Evolutionary conservation across 805 yeast genomes (phyloP), one percentile per base, ranked within the genome.

Genomic region (Schizosaccharomyces osmophilus): DNA sequence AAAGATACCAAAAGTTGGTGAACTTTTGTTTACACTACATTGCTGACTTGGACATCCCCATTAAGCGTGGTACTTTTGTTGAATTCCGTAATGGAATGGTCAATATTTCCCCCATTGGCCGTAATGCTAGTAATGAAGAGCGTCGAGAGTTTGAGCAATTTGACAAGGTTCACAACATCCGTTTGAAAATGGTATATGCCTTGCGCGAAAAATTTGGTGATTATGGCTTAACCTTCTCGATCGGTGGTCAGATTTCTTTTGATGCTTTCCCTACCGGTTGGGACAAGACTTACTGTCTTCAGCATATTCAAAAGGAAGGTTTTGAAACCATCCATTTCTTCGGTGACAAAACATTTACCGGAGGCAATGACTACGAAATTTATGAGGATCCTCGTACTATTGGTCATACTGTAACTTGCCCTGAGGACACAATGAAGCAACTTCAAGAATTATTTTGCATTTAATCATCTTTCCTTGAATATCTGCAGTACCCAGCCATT

Each of bases 251-350:
- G 80, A 93, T 93, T 73, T 90, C 97, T 43, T 93, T 93, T 70
- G 99, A 93, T 71, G 97, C 93, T 66, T 93, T 93, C 90, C 99
- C 99, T 78, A 87, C 96, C 65, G 98, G 99, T 71, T 93, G 99
- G 99, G 99, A 93, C 76, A 93, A 93, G 82, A 93, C 99, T 64
- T 93, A 90, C 78, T 87, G 95, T 75, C 81, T 93, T 72, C 88
- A 84, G 75, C 98, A 90, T 75, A 89, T 93, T 68, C 87, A 76
- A 69, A 74, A 78, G 64, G 96, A 90, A 75, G 82, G 84, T 66
- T 93, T 89, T 77, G 78, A 82, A 70, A 79, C 81, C 68, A 87
- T 93, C 69, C 97, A 93, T 78, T 93, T 93, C 82, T 93, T 93
- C 72, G 98, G 99, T 76, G 99, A 93, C 80, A 93, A 93, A 80